These are phyloP conservation scores for Rachicladosporium sp. DNA, from an alignment of 2,329 filamentous ascomycete genomes.

Conservation along the genomic window DNA sequence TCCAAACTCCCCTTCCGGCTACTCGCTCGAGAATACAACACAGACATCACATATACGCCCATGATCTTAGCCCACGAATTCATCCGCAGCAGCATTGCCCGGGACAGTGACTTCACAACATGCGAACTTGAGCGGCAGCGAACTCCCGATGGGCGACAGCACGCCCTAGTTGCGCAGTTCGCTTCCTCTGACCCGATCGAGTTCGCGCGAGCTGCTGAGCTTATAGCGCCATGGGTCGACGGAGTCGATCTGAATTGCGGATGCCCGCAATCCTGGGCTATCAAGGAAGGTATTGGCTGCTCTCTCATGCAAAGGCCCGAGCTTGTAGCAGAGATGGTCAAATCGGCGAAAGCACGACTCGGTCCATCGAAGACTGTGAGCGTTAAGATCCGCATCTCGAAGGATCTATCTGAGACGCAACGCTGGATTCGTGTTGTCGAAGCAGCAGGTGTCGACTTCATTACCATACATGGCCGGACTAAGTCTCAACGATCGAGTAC, in stretches of 20 bases:
- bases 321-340: slow-evolving; percentile 54
- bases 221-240: slow-evolving; percentile 49
- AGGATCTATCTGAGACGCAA: slow-evolving; percentile 43
- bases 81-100: slow-evolving; percentile 15
- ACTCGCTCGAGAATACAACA: slow-evolving; percentile 51
- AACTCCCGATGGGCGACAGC: slow-evolving; percentile 8
- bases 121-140: slow-evolving; percentile 34
- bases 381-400: slow-evolving; percentile 58
- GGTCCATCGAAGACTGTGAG: slow-evolving; percentile 44
- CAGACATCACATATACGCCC: slow-evolving; percentile 58
- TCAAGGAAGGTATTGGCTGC: slow-evolving; percentile 54
- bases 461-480: slow-evolving; percentile 59
- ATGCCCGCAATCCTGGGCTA: slow-evolving; percentile 62
- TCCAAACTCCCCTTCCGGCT: slow-evolving; percentile 55
- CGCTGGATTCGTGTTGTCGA: slow-evolving; percentile 53
- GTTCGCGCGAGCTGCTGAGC: slow-evolving; percentile 48
- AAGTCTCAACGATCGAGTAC: slow-evolving; percentile 47
- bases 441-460: slow-evolving; percentile 50
- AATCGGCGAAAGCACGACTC: slow-evolving; percentile 43
- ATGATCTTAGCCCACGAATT: slow-evolving; percentile 41
- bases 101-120: slow-evolving; percentile 52
- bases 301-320: slow-evolving; percentile 55
- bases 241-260: slow-evolving; percentile 63
- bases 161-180: slow-evolving; percentile 53
- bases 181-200: slow-evolving; percentile 51